Evolutionary conservation across 257 asterid genomes (phyloP).

Genomic region (Solanum chiquidenum): DNA sequence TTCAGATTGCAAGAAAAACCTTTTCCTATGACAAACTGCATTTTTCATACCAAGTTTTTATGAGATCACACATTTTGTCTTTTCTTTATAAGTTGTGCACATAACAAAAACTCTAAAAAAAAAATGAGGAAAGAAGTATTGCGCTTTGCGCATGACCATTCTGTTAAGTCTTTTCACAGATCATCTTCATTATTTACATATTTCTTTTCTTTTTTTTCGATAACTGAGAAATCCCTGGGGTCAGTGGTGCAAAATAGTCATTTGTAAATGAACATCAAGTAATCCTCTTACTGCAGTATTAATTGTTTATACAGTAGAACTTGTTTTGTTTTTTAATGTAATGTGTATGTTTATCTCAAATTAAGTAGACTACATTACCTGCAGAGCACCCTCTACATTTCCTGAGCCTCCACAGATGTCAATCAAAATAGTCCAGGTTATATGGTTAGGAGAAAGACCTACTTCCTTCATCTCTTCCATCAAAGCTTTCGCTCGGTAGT

Average conservation of each 20-base stretch:
- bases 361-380: slow-evolving; percentile 29
- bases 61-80: not conserved
- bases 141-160: not conserved
- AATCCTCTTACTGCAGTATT: not conserved
- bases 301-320: not conserved
- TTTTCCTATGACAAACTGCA: not conserved
- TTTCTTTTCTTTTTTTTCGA: not conserved
- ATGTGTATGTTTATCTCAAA: not conserved
- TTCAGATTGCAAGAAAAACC: not conserved
- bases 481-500: slow-evolving; percentile 66
- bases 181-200: not conserved
- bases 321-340: not conserved
- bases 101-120: not conserved
- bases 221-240: not conserved
- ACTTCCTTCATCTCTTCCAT: slow-evolving; percentile 80
- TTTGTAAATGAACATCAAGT: not conserved
- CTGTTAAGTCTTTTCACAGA: not conserved
- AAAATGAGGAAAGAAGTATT: not conserved
- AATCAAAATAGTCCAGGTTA: slow-evolving; percentile 87
- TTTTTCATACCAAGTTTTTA: not conserved
- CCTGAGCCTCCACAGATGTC: slow-evolving; percentile 70
- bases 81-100: not conserved
- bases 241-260: not conserved
- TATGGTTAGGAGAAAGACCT: slow-evolving; percentile 73
- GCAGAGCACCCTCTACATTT: slow-evolving; percentile 46